Percentiles rank a stretch among this genome's conserved stretches.
These are phyloP conservation scores for Kodamaea lidongshanica DNA, from an alignment of 805 yeast species.

Conservation along the genomic window DNA sequence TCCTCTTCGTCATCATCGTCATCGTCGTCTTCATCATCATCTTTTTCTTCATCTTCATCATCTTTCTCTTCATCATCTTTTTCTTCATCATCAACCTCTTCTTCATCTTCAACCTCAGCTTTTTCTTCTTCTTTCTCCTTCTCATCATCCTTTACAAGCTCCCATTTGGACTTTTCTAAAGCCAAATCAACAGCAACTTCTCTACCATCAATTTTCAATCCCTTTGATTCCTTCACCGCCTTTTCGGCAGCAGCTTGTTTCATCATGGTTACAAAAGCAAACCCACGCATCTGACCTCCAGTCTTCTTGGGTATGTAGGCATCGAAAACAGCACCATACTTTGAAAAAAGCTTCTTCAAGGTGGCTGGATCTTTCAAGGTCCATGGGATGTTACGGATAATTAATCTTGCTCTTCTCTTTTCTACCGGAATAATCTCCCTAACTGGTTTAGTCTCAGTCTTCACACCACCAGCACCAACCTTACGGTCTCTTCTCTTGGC, in stretches of 20 bases:
- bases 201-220: constrained; percentile 79
- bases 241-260: constrained; percentile 68
- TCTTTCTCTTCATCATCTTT: constrained; percentile 32
- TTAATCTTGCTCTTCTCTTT: constrained; percentile 79
- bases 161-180: constrained; percentile 82
- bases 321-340: constrained; percentile 82
- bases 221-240: constrained; percentile 72
- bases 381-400: constrained; percentile 94
- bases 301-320: constrained; percentile 83
- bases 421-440: constrained; percentile 39
- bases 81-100: constrained; percentile 35
- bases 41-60: constrained; percentile 31
- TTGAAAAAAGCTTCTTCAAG: constrained; percentile 61
- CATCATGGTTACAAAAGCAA: constrained; percentile 90
- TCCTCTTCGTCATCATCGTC: constrained; percentile 21
- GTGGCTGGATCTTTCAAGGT: constrained; percentile 74
- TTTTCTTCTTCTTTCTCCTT: constrained; percentile 34
- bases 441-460: constrained; percentile 6
- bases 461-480: constrained; percentile 12
- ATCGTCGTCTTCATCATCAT: constrained; percentile 24
- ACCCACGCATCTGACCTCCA: constrained; percentile 89
- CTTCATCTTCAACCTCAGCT: constrained; percentile 32
- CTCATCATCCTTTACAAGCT: constrained; percentile 39
- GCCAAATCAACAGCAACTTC: constrained; percentile 94
- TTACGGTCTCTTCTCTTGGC: constrained; percentile 91